Conservation (phyloP, 495 filamentous ascomycete species). For the Neohortaea acidophila region DNA sequence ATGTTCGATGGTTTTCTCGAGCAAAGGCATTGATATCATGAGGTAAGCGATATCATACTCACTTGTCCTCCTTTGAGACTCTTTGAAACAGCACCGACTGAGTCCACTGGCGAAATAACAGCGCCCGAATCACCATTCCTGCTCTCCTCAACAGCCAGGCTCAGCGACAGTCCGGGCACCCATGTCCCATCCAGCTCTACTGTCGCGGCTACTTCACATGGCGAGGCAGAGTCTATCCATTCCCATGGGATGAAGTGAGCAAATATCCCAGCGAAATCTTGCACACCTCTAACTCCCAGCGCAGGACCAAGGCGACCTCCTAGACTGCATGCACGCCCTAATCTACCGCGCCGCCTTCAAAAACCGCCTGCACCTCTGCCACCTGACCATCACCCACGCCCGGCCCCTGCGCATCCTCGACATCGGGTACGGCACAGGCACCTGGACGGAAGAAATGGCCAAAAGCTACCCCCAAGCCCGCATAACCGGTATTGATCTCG, state of each 20-base stretch:
- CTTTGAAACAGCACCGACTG: too few relatives aligned
- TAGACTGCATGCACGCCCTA: neutral
- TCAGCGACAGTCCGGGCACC: too few relatives aligned
- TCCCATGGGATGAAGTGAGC: neutral
- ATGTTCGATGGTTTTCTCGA: too few relatives aligned
- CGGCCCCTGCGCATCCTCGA: slow-evolving; percentile 47
- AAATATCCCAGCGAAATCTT: neutral
- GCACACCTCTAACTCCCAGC: neutral
- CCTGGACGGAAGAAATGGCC: slow-evolving; percentile 76
- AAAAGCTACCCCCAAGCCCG: slow-evolving; percentile 36
- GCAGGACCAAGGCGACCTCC: neutral
- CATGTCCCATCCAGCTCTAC: too few relatives aligned
- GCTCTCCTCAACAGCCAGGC: too few relatives aligned
- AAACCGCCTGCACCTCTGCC: neutral
- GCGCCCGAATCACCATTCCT: too few relatives aligned
- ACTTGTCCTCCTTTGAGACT: too few relatives aligned
- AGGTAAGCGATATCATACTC: too few relatives aligned
- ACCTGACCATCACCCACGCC: slow-evolving; percentile 1
- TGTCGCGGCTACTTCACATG: too few relatives aligned
- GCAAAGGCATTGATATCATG: too few relatives aligned
- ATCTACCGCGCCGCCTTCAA: neutral
- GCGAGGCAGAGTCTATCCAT: neutral
- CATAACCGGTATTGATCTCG: slow-evolving; percentile 10
- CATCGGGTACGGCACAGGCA: slow-evolving; percentile 72
- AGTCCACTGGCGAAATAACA: too few relatives aligned